Base-by-base conservation (phyloP, 2,329 filamentous ascomycete species). In the Penicillium sp. region DNA sequence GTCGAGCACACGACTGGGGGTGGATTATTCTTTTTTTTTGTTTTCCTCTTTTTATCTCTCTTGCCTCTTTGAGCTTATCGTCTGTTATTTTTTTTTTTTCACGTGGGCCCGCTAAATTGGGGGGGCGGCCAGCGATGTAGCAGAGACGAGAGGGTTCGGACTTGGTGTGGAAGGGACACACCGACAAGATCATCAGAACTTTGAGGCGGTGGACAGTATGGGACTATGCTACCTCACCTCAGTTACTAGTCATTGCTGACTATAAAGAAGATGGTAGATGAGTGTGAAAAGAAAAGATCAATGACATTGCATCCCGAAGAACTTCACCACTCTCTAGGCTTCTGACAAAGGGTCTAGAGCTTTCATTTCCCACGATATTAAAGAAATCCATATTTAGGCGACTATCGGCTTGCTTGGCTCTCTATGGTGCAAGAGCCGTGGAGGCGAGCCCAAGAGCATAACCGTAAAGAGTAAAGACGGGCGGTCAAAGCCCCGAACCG, bases 41-140 rank as follows among this genome's bases (percentile, higher is more conserved):
- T 32, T 3, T 8, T 32, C 7, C 11, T 32, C 29, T 42, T 52
- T 38, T 43, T 55, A 49, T 55, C 54, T 38, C 50, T 48, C 51
- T 54, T 50, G 44, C 45, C 41, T 49, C 50, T 35, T 56, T n/a
- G 43, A 57, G 48, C 50, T 55, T 53, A 55, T 57, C 53, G 32
- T 35, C 44, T 39, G 48, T 33, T 40, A 53, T 57, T 51, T 29
- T 35, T 41, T 39, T 50, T 33, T 40, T 40, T 43, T 54, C 52
- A 52, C 52, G 52, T 54, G 52, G 46, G 34, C 40, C 46, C 46
- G 46, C 43, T 45, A 45, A 38, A 25, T 13, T 36, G 11, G 41
- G 41, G 41, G 33, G 18, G 38, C 26, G 39, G n/a, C 40, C 29
- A 43, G 41, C 41, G 9, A 7, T 33, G 32, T 32, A 36, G 33